Base-by-base conservation (phyloP, 192 early-diverging fungal genomes). In the Coemansia javaensis region DNA sequence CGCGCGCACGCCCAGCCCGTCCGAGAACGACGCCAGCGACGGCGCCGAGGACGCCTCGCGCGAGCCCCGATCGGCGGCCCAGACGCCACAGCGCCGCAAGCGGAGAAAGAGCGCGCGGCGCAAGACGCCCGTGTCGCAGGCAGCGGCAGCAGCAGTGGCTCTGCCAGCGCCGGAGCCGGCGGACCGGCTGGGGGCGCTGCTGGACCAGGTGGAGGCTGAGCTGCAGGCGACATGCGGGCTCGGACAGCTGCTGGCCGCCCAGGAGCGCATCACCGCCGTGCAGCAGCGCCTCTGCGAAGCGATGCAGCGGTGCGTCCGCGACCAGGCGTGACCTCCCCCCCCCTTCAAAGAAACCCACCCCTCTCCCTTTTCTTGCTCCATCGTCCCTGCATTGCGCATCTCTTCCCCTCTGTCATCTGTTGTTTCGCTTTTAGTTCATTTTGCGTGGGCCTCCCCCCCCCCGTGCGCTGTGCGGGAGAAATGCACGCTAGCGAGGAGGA, bases 401-500 rank as follows among this genome's bases (percentile, higher is more conserved):
- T 34, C 9, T 25, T 13, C 13, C 5, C 16, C 2, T 34, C 16
- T 18, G 17, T 31, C 7, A 4, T 31, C 25, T n/a, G 40, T 39
- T 39, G 37, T 40, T 46, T 25, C 20, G 18, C 46, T 54, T 35
- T n/a, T 28, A 15, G 17, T 16, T 7, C 25, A 27, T 39, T 41
- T 14, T 20, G 11, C 21, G n/a, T n/a, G n/a, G n/a, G n/a, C n/a
- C n/a, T n/a, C n/a, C n/a, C n/a, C n/a, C n/a, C n/a, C n/a, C n/a
- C n/a, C n/a, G n/a, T n/a, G n/a, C n/a, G n/a, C n/a, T n/a, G n/a
- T n/a, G n/a, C 38, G 18, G 0, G 39, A 13, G n/a, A 24, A 46
- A 66, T 66, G 63, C 53, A 49, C 40, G 25, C 35, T 32, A 46
- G 43, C 4, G 67, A 70, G 8, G 66, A 71, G 43, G 51, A 59